Conservation (phyloP, 495 filamentous ascomycete genomes). For the Aspergillus ostianus region DNA sequence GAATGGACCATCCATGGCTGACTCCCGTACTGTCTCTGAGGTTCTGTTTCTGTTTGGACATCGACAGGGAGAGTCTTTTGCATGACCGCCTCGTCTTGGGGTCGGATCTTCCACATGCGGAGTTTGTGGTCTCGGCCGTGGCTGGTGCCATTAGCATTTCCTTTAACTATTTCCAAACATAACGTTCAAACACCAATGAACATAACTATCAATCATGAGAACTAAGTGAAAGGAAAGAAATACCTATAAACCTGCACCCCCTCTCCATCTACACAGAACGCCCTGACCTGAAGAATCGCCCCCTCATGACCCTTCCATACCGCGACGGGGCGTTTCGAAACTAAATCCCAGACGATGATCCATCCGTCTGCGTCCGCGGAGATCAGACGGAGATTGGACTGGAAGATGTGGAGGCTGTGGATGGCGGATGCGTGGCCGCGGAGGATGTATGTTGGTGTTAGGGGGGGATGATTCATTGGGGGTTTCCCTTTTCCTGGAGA, state of each 20-base stretch:
- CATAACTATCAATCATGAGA: no score
- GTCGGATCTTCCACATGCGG: slow-evolving; percentile 73
- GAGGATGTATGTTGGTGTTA: slow-evolving; percentile 80
- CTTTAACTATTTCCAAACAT: no score
- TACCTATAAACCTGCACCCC: slow-evolving; percentile 69
- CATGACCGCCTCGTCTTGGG: slow-evolving; percentile 55
- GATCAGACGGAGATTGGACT: slow-evolving; percentile 69
- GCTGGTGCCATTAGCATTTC: slow-evolving; percentile 39
- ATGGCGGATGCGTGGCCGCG: slow-evolving; percentile 83
- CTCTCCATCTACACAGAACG: slow-evolving; percentile 38
- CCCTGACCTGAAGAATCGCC: slow-evolving; percentile 76
- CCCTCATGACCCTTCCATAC: slow-evolving; percentile 88
- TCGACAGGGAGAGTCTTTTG: slow-evolving; percentile 72
- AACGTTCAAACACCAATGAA: no score
- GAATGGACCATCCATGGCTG: slow-evolving; percentile 84
- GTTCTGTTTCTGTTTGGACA: not conserved
- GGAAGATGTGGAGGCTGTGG: slow-evolving; percentile 73
- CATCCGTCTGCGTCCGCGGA: slow-evolving; percentile 91
- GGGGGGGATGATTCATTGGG: slow-evolving; percentile 39
- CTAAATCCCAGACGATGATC: slow-evolving; percentile 81
- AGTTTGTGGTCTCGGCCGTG: slow-evolving; percentile 91
- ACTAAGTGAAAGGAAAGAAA: no score
- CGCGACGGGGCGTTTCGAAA: slow-evolving; percentile 74
- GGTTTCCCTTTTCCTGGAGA: not conserved
- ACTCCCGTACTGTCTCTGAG: slow-evolving; percentile 22